A percentile compares a stretch with the other conserved stretches of the same genome.
phyloP scores from a whole-genome alignment of 2,329 filamentous ascomycete species.

The Fusarium subglutinans region DNA sequence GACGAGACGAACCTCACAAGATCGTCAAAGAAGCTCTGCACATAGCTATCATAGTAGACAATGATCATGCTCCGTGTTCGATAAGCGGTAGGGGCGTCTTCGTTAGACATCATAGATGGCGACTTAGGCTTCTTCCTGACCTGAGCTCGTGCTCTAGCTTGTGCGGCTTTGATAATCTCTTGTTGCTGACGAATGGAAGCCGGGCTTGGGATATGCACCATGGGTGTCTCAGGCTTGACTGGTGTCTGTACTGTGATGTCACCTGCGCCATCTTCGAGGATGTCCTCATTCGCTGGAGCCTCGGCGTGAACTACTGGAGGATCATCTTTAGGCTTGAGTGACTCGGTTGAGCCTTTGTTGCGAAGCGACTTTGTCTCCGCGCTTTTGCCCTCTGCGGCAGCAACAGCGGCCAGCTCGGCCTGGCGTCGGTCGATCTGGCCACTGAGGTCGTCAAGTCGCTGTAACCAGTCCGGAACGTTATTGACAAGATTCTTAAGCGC shows the following conservation, averaged over 20 bases:
- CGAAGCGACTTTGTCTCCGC: constrained; percentile 54
- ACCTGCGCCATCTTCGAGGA: constrained; percentile 31
- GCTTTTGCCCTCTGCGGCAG: constrained; percentile 40
- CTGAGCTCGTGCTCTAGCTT: constrained; percentile 54
- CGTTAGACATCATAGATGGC: constrained; percentile 61
- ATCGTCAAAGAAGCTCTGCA: constrained; percentile 84
- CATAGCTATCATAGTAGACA: constrained; percentile 91
- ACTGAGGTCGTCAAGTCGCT: constrained; percentile 67
- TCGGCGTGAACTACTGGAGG: constrained; percentile 35
- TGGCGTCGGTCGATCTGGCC: constrained; percentile 70
- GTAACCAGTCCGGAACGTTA: constrained; percentile 69
- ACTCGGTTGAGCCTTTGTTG: constrained; percentile 64
- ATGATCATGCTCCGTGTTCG: constrained; percentile 80
- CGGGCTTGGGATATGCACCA: constrained; percentile 35
- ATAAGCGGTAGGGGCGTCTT: constrained; percentile 64
- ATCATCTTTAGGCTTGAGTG: constrained; percentile 60
- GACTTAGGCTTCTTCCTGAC: constrained; percentile 61
- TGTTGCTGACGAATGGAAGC: constrained; percentile 50
- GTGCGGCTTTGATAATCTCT: constrained; percentile 56
- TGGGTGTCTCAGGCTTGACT: constrained; percentile 43
- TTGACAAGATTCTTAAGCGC: constrained; percentile 63
- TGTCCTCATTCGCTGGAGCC: constrained; percentile 14
- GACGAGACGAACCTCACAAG: constrained; percentile 84
- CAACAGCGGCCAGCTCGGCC: constrained; percentile 64
- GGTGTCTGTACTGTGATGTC: constrained; percentile 17